A percentile compares a stretch with the other conserved stretches of the same genome.
Conservation (phyloP, 495 filamentous ascomycete species). For the Penicillium roqueforti region DNA sequence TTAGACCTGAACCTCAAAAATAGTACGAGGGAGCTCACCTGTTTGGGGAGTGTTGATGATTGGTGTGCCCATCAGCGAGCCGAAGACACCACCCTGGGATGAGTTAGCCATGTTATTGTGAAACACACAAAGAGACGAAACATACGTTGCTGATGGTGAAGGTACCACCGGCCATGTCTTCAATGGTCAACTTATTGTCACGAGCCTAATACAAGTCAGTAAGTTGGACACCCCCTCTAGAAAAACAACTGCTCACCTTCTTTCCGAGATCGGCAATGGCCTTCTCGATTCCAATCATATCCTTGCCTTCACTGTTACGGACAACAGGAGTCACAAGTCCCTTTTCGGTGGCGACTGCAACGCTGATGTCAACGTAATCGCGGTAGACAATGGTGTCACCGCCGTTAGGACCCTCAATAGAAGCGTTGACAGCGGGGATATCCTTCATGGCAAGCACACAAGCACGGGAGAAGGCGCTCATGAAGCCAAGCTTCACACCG, state of each 20-base stretch:
- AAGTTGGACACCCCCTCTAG: not conserved
- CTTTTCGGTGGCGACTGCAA: conserved; percentile 97
- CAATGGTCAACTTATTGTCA: conserved; percentile 95
- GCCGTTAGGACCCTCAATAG: conserved; percentile 90
- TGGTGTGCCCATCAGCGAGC: conserved; percentile 92
- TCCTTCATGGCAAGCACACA: conserved; percentile 92
- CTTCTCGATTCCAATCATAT: conserved; percentile 85
- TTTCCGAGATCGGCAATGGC: conserved; percentile 90
- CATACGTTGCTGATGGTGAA: conserved; percentile 96
- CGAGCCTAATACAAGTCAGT: conserved; percentile 57
- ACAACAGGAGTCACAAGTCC: conserved; percentile 96
- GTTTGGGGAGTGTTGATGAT: conserved; percentile 98
- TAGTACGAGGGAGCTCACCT: conserved; percentile 33
- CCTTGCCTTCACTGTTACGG: conserved; percentile 83
- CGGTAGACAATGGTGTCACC: conserved; percentile 98
- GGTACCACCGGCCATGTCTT: conserved; percentile 98
- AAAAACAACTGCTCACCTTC: conserved; percentile 56
- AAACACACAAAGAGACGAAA: not conserved
- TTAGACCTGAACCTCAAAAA: conserved; percentile 16
- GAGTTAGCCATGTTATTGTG: conserved; percentile 18
- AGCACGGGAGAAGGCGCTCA: conserved; percentile 94
- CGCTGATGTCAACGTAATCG: conserved; percentile 96
- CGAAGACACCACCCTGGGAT: conserved; percentile 62
- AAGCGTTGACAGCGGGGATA: conserved; percentile 93
- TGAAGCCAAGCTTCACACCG: conserved; percentile 96